A percentile compares a stretch with the other conserved stretches of the same genome.
Evolutionary conservation across 2,329 filamentous ascomycete genomes (phyloP).

Genomic region (Botryotinia globosa): DNA sequence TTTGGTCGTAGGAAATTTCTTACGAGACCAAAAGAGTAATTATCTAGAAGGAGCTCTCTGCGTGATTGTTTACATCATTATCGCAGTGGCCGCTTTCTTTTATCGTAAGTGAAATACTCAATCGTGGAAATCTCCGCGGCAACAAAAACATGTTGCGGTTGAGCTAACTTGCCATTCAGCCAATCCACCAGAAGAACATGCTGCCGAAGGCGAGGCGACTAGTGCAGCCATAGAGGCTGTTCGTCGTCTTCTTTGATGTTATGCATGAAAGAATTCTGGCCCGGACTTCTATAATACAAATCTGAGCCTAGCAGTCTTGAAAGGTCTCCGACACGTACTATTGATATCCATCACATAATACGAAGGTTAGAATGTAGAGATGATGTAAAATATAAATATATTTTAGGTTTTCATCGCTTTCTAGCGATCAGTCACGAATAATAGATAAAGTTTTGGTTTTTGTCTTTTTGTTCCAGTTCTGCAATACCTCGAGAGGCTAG

Average conservation of each 20-base stretch:
- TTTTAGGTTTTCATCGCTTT: background rate
- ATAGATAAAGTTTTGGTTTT: background rate
- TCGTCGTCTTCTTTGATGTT: slow-evolving; percentile 2
- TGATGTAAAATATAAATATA: background rate
- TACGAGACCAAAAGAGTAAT: slow-evolving; percentile 84
- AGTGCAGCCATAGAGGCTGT: slow-evolving; percentile 1
- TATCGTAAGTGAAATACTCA: slow-evolving; percentile 45
- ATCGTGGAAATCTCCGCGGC: background rate
- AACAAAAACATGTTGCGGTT: background rate
- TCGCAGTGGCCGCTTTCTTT: slow-evolving; percentile 56
- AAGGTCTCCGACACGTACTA: background rate
- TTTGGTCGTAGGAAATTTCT: slow-evolving; percentile 81
- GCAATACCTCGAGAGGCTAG: background rate
- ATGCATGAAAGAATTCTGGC: background rate
- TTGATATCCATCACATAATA: background rate
- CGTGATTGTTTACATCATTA: slow-evolving; percentile 62
- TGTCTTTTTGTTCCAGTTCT: background rate
- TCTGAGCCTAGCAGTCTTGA: background rate
- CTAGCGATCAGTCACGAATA: background rate
- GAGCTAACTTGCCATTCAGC: slow-evolving; percentile 11
- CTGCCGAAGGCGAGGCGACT: background rate
- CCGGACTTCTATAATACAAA: background rate
- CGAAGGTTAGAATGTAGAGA: background rate
- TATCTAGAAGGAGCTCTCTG: slow-evolving; percentile 87
- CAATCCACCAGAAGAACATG: background rate